These are phyloP conservation scores for Tetrahymena elliotti DNA, from an alignment of 73 alveolate genomes.

Conservation along the genomic window DNA sequence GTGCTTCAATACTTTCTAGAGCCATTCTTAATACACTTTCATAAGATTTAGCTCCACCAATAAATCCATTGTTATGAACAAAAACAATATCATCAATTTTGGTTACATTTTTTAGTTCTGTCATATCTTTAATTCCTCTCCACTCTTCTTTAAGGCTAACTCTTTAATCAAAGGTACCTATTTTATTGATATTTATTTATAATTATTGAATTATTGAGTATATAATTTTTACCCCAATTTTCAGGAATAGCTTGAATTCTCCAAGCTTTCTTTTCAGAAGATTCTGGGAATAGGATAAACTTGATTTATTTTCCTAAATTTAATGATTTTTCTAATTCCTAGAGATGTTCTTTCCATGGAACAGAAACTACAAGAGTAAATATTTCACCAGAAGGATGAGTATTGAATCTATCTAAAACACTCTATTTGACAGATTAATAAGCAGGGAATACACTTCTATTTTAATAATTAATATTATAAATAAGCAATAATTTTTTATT, in stretches of 20 bases:
- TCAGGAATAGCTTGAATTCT: conserved; percentile 59
- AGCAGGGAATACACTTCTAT: conserved; percentile 66
- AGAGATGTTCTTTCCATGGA: conserved; percentile 81
- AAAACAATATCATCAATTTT: conserved; percentile 64
- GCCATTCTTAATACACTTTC: conserved; percentile 75
- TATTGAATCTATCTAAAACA: conserved; percentile 43
- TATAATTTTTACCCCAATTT: background rate
- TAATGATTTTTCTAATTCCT: conserved; percentile 65
- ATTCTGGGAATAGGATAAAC: conserved; percentile 64
- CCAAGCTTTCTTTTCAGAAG: conserved; percentile 50
- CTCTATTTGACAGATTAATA: conserved; percentile 56
- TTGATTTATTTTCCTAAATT: conserved; percentile 51
- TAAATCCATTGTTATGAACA: conserved; percentile 82
- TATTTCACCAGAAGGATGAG: conserved; percentile 58
- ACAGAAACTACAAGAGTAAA: conserved; percentile 47
- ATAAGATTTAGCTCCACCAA: conserved; percentile 69
- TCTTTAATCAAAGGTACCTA: conserved; percentile 63
- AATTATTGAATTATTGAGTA: background rate
- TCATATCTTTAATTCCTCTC: conserved; percentile 74
- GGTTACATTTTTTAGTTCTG: conserved; percentile 55
- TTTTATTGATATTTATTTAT: background rate
- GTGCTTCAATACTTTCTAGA: background rate
- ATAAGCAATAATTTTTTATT: background rate
- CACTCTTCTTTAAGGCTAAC: conserved; percentile 63
- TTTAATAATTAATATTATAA: background rate